Evolutionary conservation across 306 rosid genomes (phyloP).

Genomic region (Vigna trinervia): DNA sequence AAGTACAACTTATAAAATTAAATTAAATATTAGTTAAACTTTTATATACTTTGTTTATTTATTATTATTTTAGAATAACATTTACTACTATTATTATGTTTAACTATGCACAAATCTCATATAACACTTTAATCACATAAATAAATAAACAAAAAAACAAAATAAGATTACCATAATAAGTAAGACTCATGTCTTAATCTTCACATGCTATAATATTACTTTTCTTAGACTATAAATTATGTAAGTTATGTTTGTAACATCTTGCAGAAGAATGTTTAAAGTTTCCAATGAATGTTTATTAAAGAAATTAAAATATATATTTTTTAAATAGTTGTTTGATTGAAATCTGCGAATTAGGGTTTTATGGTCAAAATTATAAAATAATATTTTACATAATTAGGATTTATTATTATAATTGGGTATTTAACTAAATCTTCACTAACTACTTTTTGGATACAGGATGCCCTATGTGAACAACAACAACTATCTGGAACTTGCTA

Average conservation of each 20-base stretch:
- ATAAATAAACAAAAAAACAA: too few species aligned
- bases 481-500: conserved; percentile 81
- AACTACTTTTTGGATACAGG: conserved; percentile 48
- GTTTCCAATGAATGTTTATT: neutral
- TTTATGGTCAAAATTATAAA: neutral
- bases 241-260: neutral
- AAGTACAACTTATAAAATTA: too few species aligned
- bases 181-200: too few species aligned
- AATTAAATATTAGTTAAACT: too few species aligned
- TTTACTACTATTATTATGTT: neutral
- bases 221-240: too few species aligned
- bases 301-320: too few species aligned
- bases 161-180: too few species aligned
- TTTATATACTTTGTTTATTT: too few species aligned
- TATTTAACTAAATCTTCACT: neutral
- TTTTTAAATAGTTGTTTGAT: too few species aligned
- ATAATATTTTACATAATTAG: neutral
- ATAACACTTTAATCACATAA: neutral
- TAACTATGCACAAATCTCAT: neutral
- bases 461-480: conserved; percentile 78
- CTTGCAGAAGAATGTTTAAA: neutral
- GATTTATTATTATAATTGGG: neutral
- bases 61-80: too few species aligned
- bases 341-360: neutral
- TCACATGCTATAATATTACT: too few species aligned